These are phyloP conservation scores for Hypoxylon sp. DNA, from an alignment of 2,329 filamentous ascomycete species.

Conservation along the genomic window DNA sequence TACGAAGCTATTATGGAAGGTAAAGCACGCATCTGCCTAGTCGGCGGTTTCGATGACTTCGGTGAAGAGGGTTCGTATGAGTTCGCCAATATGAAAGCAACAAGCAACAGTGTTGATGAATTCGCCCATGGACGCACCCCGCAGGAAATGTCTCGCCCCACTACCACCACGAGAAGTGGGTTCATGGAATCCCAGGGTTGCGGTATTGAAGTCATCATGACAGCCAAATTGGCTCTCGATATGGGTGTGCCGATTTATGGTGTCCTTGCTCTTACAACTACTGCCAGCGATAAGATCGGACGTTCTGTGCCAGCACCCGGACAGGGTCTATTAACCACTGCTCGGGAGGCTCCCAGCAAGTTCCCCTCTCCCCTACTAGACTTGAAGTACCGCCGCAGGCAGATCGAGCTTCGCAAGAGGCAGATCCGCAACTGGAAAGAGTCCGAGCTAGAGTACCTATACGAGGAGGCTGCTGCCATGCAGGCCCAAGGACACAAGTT, in stretches of 20 bases:
- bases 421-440: constrained; percentile 98
- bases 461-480: constrained; percentile 93
- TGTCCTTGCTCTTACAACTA: constrained; percentile 92
- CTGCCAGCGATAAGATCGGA: constrained; percentile 98
- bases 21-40: constrained; percentile 97
- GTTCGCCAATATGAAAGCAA: constrained; percentile 99
- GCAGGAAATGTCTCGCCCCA: constrained; percentile 96
- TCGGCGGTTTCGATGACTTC: constrained; percentile 99
- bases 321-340: constrained; percentile 95
- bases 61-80: constrained; percentile 99
- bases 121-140: constrained; percentile 95
- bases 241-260: constrained; percentile 99
- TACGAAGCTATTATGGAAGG: constrained; percentile 99
- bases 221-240: constrained; percentile 91
- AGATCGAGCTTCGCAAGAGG: constrained; percentile 93
- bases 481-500: constrained; percentile 83
- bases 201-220: constrained; percentile 99
- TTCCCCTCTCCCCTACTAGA: constrained; percentile 96
- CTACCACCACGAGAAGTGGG: constrained; percentile 94
- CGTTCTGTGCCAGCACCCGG: constrained; percentile 96
- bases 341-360: constrained; percentile 89
- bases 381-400: constrained; percentile 96
- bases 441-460: constrained; percentile 91
- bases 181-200: constrained; percentile 99
- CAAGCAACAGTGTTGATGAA: constrained; percentile 97